phyloP scores from a whole-genome alignment of 257 asterid genomes.

The Solanum habrochaites region DNA sequence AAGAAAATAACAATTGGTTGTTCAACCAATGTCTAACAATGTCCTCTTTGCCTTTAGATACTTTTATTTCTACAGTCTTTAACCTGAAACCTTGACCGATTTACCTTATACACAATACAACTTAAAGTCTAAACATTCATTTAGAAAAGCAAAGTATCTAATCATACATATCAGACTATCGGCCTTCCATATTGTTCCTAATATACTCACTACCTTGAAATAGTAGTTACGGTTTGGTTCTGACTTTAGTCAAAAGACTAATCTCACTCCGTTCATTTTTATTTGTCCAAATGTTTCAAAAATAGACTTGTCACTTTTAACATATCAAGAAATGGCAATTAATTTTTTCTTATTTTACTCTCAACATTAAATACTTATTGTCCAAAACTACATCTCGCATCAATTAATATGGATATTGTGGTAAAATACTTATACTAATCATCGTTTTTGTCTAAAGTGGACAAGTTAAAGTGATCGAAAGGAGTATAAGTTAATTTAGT shows the following conservation, averaged over 20 bases:
- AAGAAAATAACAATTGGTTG: background rate
- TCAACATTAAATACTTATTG: background rate
- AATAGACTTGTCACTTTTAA: background rate
- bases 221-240: background rate
- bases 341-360: background rate
- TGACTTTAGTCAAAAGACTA: background rate
- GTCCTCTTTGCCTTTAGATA: background rate
- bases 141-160: background rate
- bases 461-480: background rate
- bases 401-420: background rate
- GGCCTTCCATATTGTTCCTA: background rate
- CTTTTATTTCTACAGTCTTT: background rate
- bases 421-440: background rate
- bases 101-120: background rate
- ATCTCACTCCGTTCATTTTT: background rate
- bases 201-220: background rate
- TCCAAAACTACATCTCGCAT: background rate
- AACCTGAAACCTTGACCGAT: background rate
- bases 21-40: too few species aligned
- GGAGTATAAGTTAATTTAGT: background rate
- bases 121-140: background rate
- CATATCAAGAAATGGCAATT: background rate
- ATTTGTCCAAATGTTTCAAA: background rate
- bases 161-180: background rate
- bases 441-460: too few species aligned